These are phyloP conservation scores for Podaxis rugospora DNA, from an alignment of 768 basidiomycete species.

Conservation along the genomic window DNA sequence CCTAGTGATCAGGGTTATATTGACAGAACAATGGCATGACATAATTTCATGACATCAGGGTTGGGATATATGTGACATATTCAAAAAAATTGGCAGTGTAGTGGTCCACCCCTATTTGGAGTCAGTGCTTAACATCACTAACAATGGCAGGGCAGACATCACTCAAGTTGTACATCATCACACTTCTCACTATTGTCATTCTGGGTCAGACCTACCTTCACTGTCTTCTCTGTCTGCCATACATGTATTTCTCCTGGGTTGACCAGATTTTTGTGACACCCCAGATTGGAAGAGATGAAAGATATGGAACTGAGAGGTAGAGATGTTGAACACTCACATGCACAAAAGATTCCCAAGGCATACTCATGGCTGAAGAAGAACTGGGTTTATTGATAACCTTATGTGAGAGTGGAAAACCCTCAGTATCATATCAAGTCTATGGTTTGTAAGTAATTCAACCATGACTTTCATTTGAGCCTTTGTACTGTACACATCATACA, in stretches of 20 bases:
- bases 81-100: too few relatives aligned
- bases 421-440: conserved; percentile 14
- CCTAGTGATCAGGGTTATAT: too few relatives aligned
- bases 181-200: conserved; percentile 24
- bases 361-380: conserved; percentile 16
- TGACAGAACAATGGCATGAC: too few relatives aligned
- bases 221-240: conserved; percentile 52
- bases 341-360: conserved; percentile 13
- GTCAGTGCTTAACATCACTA: background rate
- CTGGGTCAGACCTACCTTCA: conserved; percentile 28
- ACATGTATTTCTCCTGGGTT: conserved; percentile 64
- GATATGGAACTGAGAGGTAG: conserved; percentile 32
- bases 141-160: background rate
- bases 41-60: too few relatives aligned
- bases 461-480: too few relatives aligned
- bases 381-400: conserved; percentile 15
- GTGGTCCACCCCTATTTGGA: too few relatives aligned
- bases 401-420: conserved; percentile 15
- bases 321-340: conserved; percentile 2
- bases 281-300: conserved; percentile 53
- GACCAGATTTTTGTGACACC: conserved; percentile 57
- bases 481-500: too few relatives aligned
- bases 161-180: background rate
- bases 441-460: conserved; percentile 1
- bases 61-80: too few relatives aligned